phyloP scores from a whole-genome alignment of 441 rosid species.

The Aleurites moluccanus region DNA sequence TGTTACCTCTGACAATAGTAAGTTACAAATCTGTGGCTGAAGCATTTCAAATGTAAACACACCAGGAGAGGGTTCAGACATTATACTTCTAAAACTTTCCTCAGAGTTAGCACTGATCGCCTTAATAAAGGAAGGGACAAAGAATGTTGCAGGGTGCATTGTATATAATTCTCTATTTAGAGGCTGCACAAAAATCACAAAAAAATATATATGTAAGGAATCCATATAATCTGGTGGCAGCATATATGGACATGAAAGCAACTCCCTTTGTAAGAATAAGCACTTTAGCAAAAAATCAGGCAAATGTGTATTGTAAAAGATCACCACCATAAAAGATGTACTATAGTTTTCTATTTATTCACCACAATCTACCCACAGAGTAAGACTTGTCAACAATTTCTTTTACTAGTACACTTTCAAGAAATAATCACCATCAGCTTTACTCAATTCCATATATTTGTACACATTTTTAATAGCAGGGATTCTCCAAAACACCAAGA shows the following conservation, averaged over 20 bases:
- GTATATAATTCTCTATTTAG: slow-evolving; percentile 61
- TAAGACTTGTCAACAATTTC: neutral
- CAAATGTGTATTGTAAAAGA: neutral
- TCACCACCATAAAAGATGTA: neutral
- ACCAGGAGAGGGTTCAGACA: slow-evolving; percentile 72
- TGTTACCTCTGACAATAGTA: slow-evolving; percentile 66
- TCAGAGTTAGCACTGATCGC: slow-evolving; percentile 59
- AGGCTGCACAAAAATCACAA: slow-evolving; percentile 55
- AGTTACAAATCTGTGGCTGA: slow-evolving; percentile 58
- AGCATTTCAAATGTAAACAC: slow-evolving; percentile 73
- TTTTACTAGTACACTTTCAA: neutral
- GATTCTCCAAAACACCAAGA: neutral
- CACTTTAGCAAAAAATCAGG: neutral
- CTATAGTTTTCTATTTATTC: neutral
- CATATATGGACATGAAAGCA: neutral
- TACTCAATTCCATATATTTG: neutral
- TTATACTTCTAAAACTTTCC: slow-evolving; percentile 64
- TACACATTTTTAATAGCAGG: neutral
- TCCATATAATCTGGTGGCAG: slow-evolving; percentile 4
- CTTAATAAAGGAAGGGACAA: slow-evolving; percentile 55
- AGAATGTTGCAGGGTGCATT: slow-evolving; percentile 48
- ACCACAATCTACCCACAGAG: slow-evolving; percentile 2
- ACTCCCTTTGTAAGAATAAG: neutral
- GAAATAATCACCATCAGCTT: slow-evolving; percentile 8
- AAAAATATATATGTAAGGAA: neutral